These are phyloP conservation scores for Rutstroemia sp. DNA, from an alignment of 2,329 filamentous ascomycete genomes.

Conservation along the genomic window DNA sequence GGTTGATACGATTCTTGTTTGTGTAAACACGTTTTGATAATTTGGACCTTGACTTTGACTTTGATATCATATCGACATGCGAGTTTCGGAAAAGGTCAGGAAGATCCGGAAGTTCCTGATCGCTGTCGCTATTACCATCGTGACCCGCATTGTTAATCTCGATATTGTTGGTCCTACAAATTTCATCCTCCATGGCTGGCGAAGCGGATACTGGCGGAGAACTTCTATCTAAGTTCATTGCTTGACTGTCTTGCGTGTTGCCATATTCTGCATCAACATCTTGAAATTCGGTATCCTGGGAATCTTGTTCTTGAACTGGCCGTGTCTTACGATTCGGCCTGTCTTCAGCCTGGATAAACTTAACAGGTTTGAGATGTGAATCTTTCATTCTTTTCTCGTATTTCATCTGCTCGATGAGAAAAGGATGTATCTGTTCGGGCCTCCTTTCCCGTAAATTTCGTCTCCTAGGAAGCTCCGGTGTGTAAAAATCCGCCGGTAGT, in stretches of 20 bases:
- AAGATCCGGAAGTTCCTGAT: slow-evolving; percentile 28
- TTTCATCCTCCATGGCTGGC: neutral
- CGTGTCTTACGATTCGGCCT: slow-evolving; percentile 9
- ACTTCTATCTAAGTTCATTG: slow-evolving; percentile 19
- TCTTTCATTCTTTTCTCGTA: slow-evolving; percentile 26
- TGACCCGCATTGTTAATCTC: neutral
- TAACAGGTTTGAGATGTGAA: slow-evolving; percentile 24
- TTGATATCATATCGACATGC: neutral
- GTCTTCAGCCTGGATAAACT: slow-evolving; percentile 21
- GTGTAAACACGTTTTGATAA: slow-evolving; percentile 17
- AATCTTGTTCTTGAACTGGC: slow-evolving; percentile 14
- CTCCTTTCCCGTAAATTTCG: slow-evolving; percentile 21
- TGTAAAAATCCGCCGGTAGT: neutral
- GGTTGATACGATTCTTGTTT: slow-evolving; percentile 14
- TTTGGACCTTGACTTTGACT: slow-evolving; percentile 7
- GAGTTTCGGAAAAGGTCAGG: slow-evolving; percentile 17
- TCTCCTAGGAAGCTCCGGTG: neutral
- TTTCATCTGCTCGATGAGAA: slow-evolving; percentile 27
- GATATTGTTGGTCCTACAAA: neutral
- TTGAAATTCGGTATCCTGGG: slow-evolving; percentile 20
- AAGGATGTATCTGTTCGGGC: slow-evolving; percentile 29
- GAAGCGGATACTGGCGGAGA: slow-evolving; percentile 10
- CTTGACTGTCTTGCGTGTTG: slow-evolving; percentile 19
- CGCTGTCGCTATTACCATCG: slow-evolving; percentile 12
- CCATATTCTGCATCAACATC: slow-evolving; percentile 8